Evolutionary conservation across 768 basidiomycete genomes (phyloP).

Genomic region (Calocybe gangraenosa): DNA sequence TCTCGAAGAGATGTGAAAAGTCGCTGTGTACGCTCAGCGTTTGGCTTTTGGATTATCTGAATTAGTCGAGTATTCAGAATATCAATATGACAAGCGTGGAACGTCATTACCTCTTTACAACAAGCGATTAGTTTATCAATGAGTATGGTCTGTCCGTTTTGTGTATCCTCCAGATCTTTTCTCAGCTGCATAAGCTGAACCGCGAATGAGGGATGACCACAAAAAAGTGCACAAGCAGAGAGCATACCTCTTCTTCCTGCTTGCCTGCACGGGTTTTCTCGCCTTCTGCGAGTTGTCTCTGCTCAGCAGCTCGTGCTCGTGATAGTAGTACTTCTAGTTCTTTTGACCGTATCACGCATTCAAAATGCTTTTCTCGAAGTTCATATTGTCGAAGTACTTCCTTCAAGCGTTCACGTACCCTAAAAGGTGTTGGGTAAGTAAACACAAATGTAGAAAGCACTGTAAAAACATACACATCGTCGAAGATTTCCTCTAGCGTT

Average conservation of each 20-base stretch:
- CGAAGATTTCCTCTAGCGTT: slow-evolving; percentile 80
- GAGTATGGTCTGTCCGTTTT: slow-evolving; percentile 72
- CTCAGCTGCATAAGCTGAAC: slow-evolving; percentile 61
- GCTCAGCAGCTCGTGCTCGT: slow-evolving; percentile 83
- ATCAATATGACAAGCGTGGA: slow-evolving; percentile 1
- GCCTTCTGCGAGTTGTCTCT: slow-evolving; percentile 76
- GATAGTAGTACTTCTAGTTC: slow-evolving; percentile 86
- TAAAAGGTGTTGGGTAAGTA: slow-evolving; percentile 24
- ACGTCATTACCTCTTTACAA: slow-evolving; percentile 72
- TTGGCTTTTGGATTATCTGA: slow-evolving; percentile 56
- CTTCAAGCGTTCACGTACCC: slow-evolving; percentile 82
- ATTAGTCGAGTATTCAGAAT: slow-evolving; percentile 16
- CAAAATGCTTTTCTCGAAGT: slow-evolving; percentile 87
- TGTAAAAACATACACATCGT: slow-evolving; percentile 71
- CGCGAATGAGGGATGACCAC: slow-evolving; percentile 12
- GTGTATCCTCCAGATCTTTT: slow-evolving; percentile 77
- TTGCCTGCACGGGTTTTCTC: slow-evolving; percentile 67
- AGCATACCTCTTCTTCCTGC: slow-evolving; percentile 68
- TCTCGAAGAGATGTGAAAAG: slow-evolving; percentile 78
- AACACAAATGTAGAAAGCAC: neutral
- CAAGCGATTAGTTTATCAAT: slow-evolving; percentile 82
- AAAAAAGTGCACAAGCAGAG: slow-evolving; percentile 14
- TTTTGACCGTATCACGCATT: slow-evolving; percentile 88
- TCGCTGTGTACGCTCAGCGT: slow-evolving; percentile 79
- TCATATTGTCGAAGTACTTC: slow-evolving; percentile 86